These are phyloP conservation scores for Ramaria sp. DNA, from an alignment of 768 basidiomycete species.

Conservation along the genomic window DNA sequence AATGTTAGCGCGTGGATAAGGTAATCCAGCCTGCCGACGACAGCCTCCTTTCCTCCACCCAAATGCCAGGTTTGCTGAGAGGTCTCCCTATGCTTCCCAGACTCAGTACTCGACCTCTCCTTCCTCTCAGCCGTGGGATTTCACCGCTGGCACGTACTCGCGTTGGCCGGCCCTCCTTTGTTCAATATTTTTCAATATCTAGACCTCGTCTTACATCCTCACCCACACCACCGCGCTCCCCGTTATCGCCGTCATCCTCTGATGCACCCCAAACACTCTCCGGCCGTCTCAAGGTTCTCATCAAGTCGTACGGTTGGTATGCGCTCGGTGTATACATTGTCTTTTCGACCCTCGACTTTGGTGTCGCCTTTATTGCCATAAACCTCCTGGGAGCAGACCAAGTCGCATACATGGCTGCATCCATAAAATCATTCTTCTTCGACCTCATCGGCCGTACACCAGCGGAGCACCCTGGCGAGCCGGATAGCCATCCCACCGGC, in stretches of 20 bases:
- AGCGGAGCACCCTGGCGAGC: constrained; percentile 42
- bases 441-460: constrained; percentile 40
- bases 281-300: constrained; percentile 67
- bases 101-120: constrained; percentile 1
- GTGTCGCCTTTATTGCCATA: constrained; percentile 73
- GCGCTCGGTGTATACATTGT: constrained; percentile 83
- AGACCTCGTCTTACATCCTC: constrained; percentile 17
- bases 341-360: constrained; percentile 69
- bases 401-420: constrained; percentile 57
- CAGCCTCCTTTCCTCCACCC: background rate
- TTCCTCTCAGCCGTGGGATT: constrained; percentile 7
- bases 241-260: constrained; percentile 27
- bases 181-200: constrained; percentile 19
- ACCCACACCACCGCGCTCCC: constrained; percentile 15
- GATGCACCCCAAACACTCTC: constrained; percentile 40
- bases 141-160: background rate
- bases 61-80: constrained; percentile 3
- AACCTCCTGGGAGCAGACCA: constrained; percentile 86
- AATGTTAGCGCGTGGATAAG: background rate
- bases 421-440: constrained; percentile 39
- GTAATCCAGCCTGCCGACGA: background rate
- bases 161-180: background rate
- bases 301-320: constrained; percentile 93
- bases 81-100: constrained; percentile 2
- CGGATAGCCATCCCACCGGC: constrained; percentile 17